phyloP scores from a whole-genome alignment of 345 rosid species.

The Lumnitzera racemosa region DNA sequence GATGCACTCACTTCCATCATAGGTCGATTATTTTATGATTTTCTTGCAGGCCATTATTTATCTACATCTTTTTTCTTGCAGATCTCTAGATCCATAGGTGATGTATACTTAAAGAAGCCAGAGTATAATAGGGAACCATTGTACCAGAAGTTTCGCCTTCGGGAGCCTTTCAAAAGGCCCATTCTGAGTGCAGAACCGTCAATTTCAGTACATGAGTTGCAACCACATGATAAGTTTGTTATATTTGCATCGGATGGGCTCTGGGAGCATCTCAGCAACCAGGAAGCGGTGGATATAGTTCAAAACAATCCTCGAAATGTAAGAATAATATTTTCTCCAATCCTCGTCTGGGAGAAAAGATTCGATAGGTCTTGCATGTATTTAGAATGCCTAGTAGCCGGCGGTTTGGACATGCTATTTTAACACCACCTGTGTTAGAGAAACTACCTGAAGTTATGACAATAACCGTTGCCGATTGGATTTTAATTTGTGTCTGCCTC shows the following conservation, averaged over 20 bases:
- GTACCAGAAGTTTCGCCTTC: constrained; percentile 30
- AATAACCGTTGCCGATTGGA: too few relatives aligned
- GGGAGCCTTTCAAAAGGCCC: constrained; percentile 36
- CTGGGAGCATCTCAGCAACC: constrained; percentile 52
- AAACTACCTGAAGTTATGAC: too few relatives aligned
- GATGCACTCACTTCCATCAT: too few relatives aligned
- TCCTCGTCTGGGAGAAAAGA: neutral
- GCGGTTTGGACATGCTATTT: too few relatives aligned
- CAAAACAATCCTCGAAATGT: constrained; percentile 36
- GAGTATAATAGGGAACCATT: constrained; percentile 49
- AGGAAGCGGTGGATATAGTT: constrained; percentile 45
- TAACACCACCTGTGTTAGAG: too few relatives aligned
- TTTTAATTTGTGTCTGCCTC: too few relatives aligned
- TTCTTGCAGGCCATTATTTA: neutral
- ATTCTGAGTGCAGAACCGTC: constrained; percentile 45
- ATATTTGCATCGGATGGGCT: constrained; percentile 54
- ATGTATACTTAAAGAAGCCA: constrained; percentile 38
- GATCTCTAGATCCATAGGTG: constrained; percentile 48
- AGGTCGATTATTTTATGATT: neutral
- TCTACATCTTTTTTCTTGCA: constrained; percentile 6
- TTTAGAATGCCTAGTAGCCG: neutral
- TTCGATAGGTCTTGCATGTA: neutral
- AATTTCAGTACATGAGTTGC: constrained; percentile 31
- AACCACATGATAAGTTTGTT: constrained; percentile 35
- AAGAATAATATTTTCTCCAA: neutral